Base-by-base conservation (phyloP, 2,329 filamentous ascomycete genomes). In the Xylariomycetidae sp. region DNA sequence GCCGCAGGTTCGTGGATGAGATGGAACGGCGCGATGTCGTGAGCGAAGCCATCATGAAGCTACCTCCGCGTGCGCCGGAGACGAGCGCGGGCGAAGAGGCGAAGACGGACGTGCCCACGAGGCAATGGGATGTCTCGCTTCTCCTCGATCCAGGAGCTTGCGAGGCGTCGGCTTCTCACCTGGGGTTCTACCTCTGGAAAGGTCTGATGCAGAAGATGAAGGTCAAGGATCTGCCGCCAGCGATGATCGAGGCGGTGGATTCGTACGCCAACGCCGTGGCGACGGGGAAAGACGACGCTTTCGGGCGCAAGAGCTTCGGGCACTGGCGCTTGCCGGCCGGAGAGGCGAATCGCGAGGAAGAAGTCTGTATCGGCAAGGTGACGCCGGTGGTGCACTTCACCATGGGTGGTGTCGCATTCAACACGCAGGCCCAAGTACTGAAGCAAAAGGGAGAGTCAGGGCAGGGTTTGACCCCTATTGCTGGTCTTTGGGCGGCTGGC, bases 371-470 rank as follows among this genome's bases (percentile, higher is more conserved):
- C 0, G 78, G 76, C 0, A 64, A 53, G 1, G 73, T 82, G 1
- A 82, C 78, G 4, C 77, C 77, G 0, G 73, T 81, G 0, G 65
- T 75, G 2, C 77, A 82, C 47, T 82, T 81, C 45, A 81, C 77
- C 2, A 82, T 82, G 77, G 77, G 77, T 4, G 77, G 77, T 1
- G 76, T 70, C 0, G 60, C 70, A 3, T 74, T 81, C 42, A 71
- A 76, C 43, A 58, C 68, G 6, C 58, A 65, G 27, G 64, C 67
- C 1, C 66, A 71, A 40, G 67, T 81, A 0, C 46, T 82, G 10
- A n/a, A n/a, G n/a, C n/a, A n/a, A n/a, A n/a, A n/a, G n/a, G 54
- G 61, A 15, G 47, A 50, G 6, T 47, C 56, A 2, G 56, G 60
- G 5, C 49, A 47, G 4, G 49, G 57, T 3, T 51, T 63, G 10